These are phyloP conservation scores for Chytriomyces sp. DNA, from an alignment of 192 early-diverging fungal species.

Conservation along the genomic window DNA sequence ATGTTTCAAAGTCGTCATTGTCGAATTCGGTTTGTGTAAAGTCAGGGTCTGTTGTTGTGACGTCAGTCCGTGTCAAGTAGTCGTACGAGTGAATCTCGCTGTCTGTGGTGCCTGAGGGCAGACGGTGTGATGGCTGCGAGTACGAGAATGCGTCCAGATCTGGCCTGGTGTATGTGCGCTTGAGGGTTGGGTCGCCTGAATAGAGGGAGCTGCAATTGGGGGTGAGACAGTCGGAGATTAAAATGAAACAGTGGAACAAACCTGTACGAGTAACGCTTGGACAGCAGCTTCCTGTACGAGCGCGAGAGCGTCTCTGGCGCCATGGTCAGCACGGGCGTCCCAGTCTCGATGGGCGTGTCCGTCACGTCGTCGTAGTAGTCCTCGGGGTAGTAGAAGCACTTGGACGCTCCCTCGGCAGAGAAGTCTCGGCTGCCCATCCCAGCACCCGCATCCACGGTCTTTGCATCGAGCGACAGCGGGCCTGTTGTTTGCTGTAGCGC, in stretches of 20 bases:
- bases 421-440: neutral
- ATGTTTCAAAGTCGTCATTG: neutral
- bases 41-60: neutral
- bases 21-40: neutral
- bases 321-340: neutral
- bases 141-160: slow-evolving; percentile 26
- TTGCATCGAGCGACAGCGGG: neutral
- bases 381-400: neutral
- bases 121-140: neutral
- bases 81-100: neutral
- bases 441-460: neutral
- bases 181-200: neutral
- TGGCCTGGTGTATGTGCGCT: neutral
- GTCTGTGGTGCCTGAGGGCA: neutral
- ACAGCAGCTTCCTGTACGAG: slow-evolving; percentile 8
- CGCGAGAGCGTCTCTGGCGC: neutral
- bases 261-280: slow-evolving; percentile 15
- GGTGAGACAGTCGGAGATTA: neutral
- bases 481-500: neutral
- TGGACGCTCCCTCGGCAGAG: neutral
- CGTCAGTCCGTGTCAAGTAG: neutral
- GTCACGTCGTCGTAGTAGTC: neutral
- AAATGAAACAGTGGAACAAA: neutral
- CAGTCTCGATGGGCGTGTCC: slow-evolving; percentile 1
- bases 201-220: slow-evolving; percentile 10